These are phyloP conservation scores for Fusarium hostae DNA, from an alignment of 2,329 filamentous ascomycete genomes.

Conservation along the genomic window DNA sequence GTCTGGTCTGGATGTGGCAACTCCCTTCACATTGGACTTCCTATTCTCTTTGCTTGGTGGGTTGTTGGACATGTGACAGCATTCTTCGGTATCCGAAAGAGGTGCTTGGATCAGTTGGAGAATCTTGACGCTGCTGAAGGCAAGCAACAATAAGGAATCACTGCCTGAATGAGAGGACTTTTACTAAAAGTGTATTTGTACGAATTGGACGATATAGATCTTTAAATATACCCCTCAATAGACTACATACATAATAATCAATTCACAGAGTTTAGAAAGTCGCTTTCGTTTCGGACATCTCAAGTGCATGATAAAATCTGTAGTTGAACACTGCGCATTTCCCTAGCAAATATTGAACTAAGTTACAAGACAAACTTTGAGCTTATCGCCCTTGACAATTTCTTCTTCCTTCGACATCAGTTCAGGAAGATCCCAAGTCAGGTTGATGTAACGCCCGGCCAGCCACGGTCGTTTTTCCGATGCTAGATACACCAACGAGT, in stretches of 20 bases:
- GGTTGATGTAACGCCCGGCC: constrained; percentile 24
- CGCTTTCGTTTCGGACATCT: background rate
- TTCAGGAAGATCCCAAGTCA: constrained; percentile 34
- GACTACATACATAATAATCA: background rate
- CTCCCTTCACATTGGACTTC: constrained; percentile 52
- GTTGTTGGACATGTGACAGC: constrained; percentile 42
- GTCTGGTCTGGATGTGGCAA: constrained; percentile 58
- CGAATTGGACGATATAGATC: background rate
- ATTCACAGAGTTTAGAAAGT: background rate
- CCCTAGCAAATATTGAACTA: fast-evolving
- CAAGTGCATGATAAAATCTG: background rate
- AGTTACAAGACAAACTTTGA: constrained; percentile 6
- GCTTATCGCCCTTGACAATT: constrained; percentile 5
- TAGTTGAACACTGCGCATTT: background rate
- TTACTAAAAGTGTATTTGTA: background rate
- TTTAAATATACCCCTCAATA: background rate
- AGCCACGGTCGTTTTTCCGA: constrained; percentile 13
- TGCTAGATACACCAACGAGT: constrained; percentile 26
- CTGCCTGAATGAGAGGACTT: background rate
- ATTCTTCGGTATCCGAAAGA: constrained; percentile 42
- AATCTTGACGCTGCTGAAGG: background rate
- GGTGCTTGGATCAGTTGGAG: constrained; percentile 30
- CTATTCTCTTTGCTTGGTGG: constrained; percentile 56
- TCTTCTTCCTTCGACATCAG: constrained; percentile 18
- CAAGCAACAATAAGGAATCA: constrained; percentile 8